phyloP scores from a whole-genome alignment of 2,329 filamentous ascomycete species.

The Xylaria sp. region DNA sequence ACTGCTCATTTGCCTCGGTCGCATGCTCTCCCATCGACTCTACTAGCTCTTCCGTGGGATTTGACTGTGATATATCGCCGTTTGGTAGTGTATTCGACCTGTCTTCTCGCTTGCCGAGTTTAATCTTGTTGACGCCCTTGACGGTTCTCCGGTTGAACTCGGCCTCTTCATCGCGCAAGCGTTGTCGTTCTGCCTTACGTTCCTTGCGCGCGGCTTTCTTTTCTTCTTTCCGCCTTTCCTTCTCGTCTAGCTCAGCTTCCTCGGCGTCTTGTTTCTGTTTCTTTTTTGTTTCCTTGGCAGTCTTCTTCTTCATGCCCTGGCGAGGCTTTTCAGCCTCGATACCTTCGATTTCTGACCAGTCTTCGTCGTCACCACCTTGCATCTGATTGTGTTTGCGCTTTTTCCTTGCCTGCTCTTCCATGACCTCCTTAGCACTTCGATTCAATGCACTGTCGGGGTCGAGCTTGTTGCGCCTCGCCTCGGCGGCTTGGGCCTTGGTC shows the following conservation, averaged over 20 bases:
- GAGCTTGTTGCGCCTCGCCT: conserved; percentile 85
- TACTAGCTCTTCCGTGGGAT: conserved; percentile 27
- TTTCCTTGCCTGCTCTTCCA: conserved; percentile 78
- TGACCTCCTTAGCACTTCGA: conserved; percentile 84
- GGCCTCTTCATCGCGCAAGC: conserved; percentile 46
- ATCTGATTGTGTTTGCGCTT: conserved; percentile 72
- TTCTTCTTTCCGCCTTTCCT: conserved; percentile 53
- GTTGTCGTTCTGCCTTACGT: conserved; percentile 48
- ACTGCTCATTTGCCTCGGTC: conserved; percentile 16
- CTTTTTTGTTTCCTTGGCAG: conserved; percentile 49
- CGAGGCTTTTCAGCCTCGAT: conserved; percentile 66
- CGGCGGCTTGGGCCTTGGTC: conserved; percentile 84
- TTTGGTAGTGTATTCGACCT: conserved; percentile 30
- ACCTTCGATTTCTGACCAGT: conserved; percentile 53
- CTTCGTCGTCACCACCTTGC: conserved; percentile 53
- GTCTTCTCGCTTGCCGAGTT: conserved; percentile 41
- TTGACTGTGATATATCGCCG: conserved; percentile 18
- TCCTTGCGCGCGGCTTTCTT: conserved; percentile 57
- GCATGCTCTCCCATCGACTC: conserved; percentile 41
- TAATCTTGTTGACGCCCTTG: conserved; percentile 46
- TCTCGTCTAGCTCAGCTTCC: conserved; percentile 45
- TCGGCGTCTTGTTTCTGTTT: conserved; percentile 57
- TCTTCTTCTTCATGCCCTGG: conserved; percentile 64
- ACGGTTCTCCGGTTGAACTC: conserved; percentile 48
- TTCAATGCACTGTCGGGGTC: conserved; percentile 86